A percentile compares a stretch with the other conserved stretches of the same genome.
Conservation (phyloP, 2,329 filamentous ascomycete genomes). For the Alternaria tenuissima region DNA sequence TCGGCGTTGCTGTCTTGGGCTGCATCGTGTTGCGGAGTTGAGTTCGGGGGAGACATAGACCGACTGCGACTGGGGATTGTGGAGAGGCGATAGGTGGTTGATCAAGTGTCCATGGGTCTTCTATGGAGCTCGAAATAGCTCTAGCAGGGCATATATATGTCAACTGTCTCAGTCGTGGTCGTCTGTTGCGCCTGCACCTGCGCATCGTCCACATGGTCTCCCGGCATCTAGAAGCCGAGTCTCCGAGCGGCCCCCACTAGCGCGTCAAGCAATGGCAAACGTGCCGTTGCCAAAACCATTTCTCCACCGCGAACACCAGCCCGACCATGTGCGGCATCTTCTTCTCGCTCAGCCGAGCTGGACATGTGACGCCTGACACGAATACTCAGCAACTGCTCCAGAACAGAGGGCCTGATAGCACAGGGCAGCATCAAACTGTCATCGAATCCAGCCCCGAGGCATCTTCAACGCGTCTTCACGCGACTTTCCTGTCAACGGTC, state of each 20-base stretch:
- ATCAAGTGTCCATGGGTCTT: constrained; percentile 33
- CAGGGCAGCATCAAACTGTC: constrained; percentile 24
- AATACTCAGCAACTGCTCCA: constrained; percentile 37
- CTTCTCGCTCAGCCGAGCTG: constrained; percentile 55
- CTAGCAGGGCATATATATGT: constrained; percentile 9
- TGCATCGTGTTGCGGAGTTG: constrained; percentile 43
- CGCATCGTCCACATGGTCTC: constrained; percentile 24
- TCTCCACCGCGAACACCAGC: constrained; percentile 15
- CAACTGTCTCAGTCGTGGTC: constrained; percentile 16
- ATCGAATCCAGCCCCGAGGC: constrained; percentile 12
- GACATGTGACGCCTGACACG: constrained; percentile 32
- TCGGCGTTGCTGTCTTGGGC: constrained; percentile 29
- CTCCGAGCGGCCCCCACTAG: constrained; percentile 25
- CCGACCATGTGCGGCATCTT: constrained; percentile 58
- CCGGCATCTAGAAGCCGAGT: constrained; percentile 33
- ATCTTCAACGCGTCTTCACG: constrained; percentile 43
- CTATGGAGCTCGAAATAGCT: constrained; percentile 18
- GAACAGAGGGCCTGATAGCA: constrained; percentile 46
- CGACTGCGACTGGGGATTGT: constrained; percentile 29
- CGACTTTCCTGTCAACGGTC: constrained; percentile 82
- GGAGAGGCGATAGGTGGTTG: constrained; percentile 8
- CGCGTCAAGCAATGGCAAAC: background rate
- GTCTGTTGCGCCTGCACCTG: constrained; percentile 22
- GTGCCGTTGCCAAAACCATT: constrained; percentile 14
- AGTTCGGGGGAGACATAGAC: constrained; percentile 48